phyloP scores from a whole-genome alignment of 2,329 filamentous ascomycete genomes.

The Botrytis pseudocinerea region DNA sequence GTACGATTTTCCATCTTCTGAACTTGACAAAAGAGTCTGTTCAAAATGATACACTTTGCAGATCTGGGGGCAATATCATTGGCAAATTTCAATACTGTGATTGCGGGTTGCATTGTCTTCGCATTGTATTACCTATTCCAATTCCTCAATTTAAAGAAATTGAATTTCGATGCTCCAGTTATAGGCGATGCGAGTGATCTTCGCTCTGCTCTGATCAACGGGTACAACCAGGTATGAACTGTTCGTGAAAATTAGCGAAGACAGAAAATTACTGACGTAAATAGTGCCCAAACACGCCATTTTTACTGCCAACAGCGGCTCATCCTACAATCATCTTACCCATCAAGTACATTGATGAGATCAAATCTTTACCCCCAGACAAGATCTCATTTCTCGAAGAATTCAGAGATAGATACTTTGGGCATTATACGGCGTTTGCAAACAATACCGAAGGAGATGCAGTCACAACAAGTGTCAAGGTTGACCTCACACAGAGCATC shows the following conservation, averaged over 20 bases:
- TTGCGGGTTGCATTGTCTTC: not conserved
- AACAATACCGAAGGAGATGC: constrained; percentile 14
- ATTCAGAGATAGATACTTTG: constrained; percentile 17
- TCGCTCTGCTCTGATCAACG: constrained; percentile 12
- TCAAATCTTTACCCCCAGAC: constrained; percentile 19
- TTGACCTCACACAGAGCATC: constrained; percentile 36
- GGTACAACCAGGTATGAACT: constrained; percentile 8
- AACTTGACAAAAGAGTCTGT: not conserved
- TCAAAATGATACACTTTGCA: constrained; percentile 6
- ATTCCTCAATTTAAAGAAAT: not conserved
- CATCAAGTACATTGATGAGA: constrained; percentile 17
- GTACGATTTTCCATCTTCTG: not conserved
- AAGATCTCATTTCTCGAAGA: constrained; percentile 17
- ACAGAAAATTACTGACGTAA: not conserved
- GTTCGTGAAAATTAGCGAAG: not conserved
- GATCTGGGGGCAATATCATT: not conserved
- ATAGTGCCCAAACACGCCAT: constrained; percentile 7
- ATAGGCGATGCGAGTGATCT: constrained; percentile 5
- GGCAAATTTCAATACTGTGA: not conserved
- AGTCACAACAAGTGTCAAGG: constrained; percentile 27
- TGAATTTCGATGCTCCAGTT: constrained; percentile 2
- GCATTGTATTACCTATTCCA: not conserved
- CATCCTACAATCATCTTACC: constrained; percentile 16
- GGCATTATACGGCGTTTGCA: constrained; percentile 15
- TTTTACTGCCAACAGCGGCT: constrained; percentile 5